These are phyloP conservation scores for Domatiomyces globalis DNA, from an alignment of 2,329 filamentous ascomycete genomes.

Conservation along the genomic window DNA sequence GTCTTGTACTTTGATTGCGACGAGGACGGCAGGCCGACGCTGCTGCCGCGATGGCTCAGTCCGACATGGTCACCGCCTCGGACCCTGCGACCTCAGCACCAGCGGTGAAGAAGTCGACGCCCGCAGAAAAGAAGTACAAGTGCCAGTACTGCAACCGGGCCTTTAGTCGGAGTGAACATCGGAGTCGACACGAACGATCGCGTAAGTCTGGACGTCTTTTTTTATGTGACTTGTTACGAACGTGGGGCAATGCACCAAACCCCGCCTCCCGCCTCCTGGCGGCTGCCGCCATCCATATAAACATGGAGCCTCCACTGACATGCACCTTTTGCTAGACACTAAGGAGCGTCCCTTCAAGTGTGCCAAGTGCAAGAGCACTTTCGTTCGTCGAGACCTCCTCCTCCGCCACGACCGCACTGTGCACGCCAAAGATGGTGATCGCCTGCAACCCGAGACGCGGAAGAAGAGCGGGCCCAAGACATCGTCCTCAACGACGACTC, in stretches of 20 bases:
- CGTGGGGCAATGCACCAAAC: slow-evolving; percentile 14
- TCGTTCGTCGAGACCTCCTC: slow-evolving; percentile 90
- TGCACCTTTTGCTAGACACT: slow-evolving; percentile 51
- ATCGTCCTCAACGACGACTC: slow-evolving; percentile 33
- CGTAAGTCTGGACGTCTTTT: slow-evolving; percentile 53
- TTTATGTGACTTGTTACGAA: slow-evolving; percentile 7
- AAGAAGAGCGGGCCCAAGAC: slow-evolving; percentile 46
- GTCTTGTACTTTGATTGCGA: slow-evolving; percentile 12
- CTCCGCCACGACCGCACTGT: slow-evolving; percentile 96
- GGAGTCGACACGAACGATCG: slow-evolving; percentile 90
- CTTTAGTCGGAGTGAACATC: slow-evolving; percentile 93
- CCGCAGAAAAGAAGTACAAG: slow-evolving; percentile 97
- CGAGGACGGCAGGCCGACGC: not conserved
- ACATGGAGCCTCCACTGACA: slow-evolving; percentile 7
- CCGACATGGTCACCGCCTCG: slow-evolving; percentile 17
- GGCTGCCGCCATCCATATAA: not conserved
- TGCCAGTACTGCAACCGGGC: slow-evolving; percentile 97
- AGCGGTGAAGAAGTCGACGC: slow-evolving; percentile 56
- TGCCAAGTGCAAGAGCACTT: slow-evolving; percentile 94
- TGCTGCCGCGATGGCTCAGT: slow-evolving; percentile 9
- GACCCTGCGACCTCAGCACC: slow-evolving; percentile 18
- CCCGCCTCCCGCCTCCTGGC: slow-evolving; percentile 8
- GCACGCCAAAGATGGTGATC: slow-evolving; percentile 91
- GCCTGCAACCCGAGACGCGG: slow-evolving; percentile 49
- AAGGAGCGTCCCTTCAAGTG: slow-evolving; percentile 99